phyloP scores from a whole-genome alignment of 2,329 filamentous ascomycete species.

The Colletotrichum spinosum region DNA sequence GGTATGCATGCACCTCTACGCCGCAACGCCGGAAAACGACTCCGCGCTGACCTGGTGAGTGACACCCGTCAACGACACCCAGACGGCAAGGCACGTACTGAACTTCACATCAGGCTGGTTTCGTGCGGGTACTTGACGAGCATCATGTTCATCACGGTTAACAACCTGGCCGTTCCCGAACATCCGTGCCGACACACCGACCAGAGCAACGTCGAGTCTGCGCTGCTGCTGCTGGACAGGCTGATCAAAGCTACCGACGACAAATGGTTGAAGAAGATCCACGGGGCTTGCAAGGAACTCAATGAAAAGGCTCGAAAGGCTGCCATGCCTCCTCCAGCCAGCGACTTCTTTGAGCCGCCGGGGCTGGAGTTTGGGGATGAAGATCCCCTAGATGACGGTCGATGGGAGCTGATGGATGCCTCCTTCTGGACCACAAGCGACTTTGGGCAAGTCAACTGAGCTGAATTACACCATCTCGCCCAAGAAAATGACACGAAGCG shows the following conservation, averaged over 20 bases:
- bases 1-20: conserved; percentile 30
- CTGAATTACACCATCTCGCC: too few species aligned
- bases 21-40: conserved; percentile 21
- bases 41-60: conserved; percentile 30
- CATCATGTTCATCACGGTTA: conserved; percentile 33
- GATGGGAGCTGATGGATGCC: conserved; percentile 5
- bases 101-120: conserved; percentile 7
- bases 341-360: conserved; percentile 5
- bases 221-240: conserved; percentile 15
- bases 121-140: conserved; percentile 31
- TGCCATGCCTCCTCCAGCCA: background rate
- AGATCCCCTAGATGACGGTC: conserved; percentile 12
- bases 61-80: background rate
- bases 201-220: conserved; percentile 32
- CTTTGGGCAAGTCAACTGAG: background rate
- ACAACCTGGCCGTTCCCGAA: conserved; percentile 22
- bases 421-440: background rate
- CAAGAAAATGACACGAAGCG: too few species aligned
- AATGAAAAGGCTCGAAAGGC: conserved; percentile 13
- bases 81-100: background rate
- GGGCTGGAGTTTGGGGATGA: conserved; percentile 26
- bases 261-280: conserved; percentile 10
- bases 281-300: conserved; percentile 26
- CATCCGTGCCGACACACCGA: conserved; percentile 4
- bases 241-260: conserved; percentile 19